phyloP scores from a whole-genome alignment of 805 yeast genomes.

The Hanseniaspora valbyensis region DNA sequence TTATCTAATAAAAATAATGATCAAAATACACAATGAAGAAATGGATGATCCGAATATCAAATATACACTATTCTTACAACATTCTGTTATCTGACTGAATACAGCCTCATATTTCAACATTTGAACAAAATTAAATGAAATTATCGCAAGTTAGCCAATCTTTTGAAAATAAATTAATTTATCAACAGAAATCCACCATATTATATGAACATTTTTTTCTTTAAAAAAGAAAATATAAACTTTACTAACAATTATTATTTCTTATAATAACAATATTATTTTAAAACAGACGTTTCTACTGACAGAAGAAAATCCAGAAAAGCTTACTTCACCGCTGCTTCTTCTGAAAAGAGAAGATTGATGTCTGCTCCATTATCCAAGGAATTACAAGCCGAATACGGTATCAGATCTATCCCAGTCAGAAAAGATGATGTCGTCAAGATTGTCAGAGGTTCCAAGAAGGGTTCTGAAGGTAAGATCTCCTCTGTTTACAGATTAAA shows the following conservation, averaged over 20 bases:
- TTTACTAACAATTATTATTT: constrained; percentile 10
- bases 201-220: no score
- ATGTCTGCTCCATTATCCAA: constrained; percentile 98
- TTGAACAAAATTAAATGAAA: no score
- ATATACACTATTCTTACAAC: no score
- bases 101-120: no score
- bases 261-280: not conserved
- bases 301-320: constrained; percentile 99
- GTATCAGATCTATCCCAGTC: constrained; percentile 89
- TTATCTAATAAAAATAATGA: no score
- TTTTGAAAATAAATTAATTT: no score
- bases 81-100: no score
- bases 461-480: constrained; percentile 98
- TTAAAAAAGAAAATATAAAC: no score
- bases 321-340: constrained; percentile 98
- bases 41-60: no score
- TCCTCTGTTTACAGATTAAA: constrained; percentile 98
- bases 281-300: constrained; percentile 79
- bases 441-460: constrained; percentile 97
- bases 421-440: constrained; percentile 94
- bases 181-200: no score
- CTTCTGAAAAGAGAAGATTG: constrained; percentile 85
- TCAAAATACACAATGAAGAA: no score
- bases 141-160: no score
- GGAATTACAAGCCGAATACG: constrained; percentile 96